phyloP scores from a whole-genome alignment of 192 early-diverging fungal species.

The Coemansia erecta region DNA sequence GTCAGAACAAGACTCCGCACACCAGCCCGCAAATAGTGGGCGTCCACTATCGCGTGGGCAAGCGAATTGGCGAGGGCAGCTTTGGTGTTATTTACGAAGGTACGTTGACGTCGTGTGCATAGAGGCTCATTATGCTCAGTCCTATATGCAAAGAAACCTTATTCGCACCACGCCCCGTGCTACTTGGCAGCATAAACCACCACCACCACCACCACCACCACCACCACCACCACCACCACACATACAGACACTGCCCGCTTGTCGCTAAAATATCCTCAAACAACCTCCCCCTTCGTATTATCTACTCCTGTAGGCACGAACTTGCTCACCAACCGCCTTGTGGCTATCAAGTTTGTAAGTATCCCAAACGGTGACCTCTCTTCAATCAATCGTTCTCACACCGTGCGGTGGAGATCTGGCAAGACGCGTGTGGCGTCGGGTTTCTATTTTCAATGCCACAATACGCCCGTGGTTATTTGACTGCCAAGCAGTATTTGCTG shows the following conservation, averaged over 20 bases:
- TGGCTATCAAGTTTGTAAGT: slow-evolving; percentile 92
- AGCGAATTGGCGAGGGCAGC: slow-evolving; percentile 95
- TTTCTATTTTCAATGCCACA: no score
- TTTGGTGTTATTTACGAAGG: slow-evolving; percentile 99
- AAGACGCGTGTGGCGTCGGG: no score
- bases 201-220: no score
- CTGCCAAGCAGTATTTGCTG: no score
- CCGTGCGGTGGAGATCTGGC: slow-evolving; percentile 1
- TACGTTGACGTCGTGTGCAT: slow-evolving; percentile 28
- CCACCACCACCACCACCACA: no score
- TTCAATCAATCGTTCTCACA: neutral
- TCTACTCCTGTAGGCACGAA: slow-evolving; percentile 55
- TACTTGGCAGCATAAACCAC: no score
- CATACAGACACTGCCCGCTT: neutral
- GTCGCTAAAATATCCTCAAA: neutral
- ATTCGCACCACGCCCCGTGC: no score
- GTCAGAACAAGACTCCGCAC: slow-evolving; percentile 40
- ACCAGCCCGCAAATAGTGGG: slow-evolving; percentile 83
- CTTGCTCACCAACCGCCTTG: slow-evolving; percentile 84
- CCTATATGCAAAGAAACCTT: no score
- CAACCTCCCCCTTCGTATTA: neutral
- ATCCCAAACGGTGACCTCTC: slow-evolving; percentile 1
- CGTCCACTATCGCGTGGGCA: slow-evolving; percentile 92
- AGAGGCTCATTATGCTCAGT: neutral
- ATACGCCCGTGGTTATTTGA: no score